phyloP scores from a whole-genome alignment of 1,284 basidiomycete species.

The Sutorius eximius region DNA sequence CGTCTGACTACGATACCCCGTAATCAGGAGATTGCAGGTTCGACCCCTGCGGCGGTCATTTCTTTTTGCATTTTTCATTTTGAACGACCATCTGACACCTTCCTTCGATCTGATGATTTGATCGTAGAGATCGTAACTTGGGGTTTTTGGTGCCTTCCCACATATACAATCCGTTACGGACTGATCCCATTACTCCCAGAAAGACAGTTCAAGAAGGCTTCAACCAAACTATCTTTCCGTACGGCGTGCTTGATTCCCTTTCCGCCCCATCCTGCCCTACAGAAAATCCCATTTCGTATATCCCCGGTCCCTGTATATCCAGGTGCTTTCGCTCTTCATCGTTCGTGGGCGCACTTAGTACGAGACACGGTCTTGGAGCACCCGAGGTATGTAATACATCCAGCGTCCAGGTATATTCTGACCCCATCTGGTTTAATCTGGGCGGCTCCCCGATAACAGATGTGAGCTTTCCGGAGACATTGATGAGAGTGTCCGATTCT shows the following conservation, averaged over 20 bases:
- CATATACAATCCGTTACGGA: background rate
- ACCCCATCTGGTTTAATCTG: conserved; percentile 4
- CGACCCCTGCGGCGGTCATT: conserved; percentile 37
- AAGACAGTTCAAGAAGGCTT: conserved; percentile 1
- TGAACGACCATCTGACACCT: background rate
- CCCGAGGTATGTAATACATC: conserved; percentile 22
- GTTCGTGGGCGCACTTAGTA: conserved; percentile 38
- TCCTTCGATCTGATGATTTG: background rate
- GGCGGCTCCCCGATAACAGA: conserved; percentile 49
- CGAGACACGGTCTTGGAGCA: conserved; percentile 29
- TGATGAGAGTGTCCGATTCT: conserved; percentile 25
- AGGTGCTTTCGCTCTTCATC: conserved; percentile 41
- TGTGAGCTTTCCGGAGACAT: conserved; percentile 39
- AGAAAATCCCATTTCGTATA: conserved; percentile 52
- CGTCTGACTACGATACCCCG: conserved; percentile 56
- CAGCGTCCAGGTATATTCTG: conserved; percentile 38
- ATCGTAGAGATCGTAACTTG: background rate
- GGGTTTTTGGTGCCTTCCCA: no score
- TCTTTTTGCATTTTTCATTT: background rate
- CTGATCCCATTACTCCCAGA: background rate
- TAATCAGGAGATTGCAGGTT: conserved; percentile 74
- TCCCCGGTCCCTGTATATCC: conserved; percentile 35
- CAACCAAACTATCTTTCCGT: conserved; percentile 46
- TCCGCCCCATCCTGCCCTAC: conserved; percentile 33
- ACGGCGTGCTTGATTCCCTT: conserved; percentile 41